Base-by-base conservation (phyloP, 768 basidiomycete species). In the Leccinum subgranulosum region DNA sequence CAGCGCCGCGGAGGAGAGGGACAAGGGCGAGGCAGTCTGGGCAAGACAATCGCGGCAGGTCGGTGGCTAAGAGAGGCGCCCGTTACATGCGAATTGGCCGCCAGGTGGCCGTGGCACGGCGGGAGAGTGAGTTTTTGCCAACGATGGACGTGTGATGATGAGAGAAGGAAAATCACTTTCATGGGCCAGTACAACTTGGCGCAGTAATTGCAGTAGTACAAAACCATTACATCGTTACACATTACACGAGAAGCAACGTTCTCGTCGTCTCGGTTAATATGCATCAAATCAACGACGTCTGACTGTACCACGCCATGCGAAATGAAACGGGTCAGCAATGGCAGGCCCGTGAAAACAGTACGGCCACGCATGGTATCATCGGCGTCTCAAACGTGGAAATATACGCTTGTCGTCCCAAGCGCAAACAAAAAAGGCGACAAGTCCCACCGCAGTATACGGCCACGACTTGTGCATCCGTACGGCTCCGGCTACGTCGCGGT, bases 401-500 rank as follows among this genome's bases (percentile, higher is more conserved):
- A 98, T 8, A 96, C 75, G 53, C 87, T 85, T n/a, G 96, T 98
- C 46, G 89, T 90, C 58, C 81, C 82, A 9, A 79, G 74, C 61
- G 91, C 92, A 69, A 91, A 81, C 49, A 91, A 61, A 93, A 6
- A 89, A 71, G 1, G 54, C 75, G 27, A 92, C 66, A 39, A 92
- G 71, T 3, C 68, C 72, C 0, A 79, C 45, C 43, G 82, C 81
- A 6, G 74, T 71, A 5, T 54, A 64, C 12, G 87, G 70, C 1
- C 87, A 84, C 57, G 73, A 67, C 23, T 65, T 75, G 61, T 87
- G 87, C 46, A 73, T 60, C 10, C 61, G 49, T 82, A 84, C 17
- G 23, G 62, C 53, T 8, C 53, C 60, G 19, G 64, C 61, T 8
- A 55, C 61, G n/a, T 41, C 5, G n/a, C n/a, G 9, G 9, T 1